A percentile compares a stretch with the other conserved stretches of the same genome.
phyloP scores from a whole-genome alignment of 805 yeast genomes.

The Saccharomycopsis sp. region DNA sequence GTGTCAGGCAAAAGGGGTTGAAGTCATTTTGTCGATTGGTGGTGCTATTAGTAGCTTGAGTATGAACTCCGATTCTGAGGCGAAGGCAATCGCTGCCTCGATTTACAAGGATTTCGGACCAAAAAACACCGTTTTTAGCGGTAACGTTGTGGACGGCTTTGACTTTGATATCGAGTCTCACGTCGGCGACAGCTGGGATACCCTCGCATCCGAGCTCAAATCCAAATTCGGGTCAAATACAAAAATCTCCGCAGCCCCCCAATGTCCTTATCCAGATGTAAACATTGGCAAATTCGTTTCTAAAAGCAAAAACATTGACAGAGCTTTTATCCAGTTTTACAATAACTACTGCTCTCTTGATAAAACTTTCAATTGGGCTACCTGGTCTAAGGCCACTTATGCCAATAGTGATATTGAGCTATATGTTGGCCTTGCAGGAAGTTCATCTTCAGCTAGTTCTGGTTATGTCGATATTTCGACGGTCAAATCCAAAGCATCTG shows the following conservation, averaged over 20 bases:
- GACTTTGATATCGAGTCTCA: slow-evolving; percentile 83
- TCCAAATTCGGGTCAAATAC: slow-evolving; percentile 37
- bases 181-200: slow-evolving; percentile 54
- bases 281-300: slow-evolving; percentile 42
- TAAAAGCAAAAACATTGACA: slow-evolving; percentile 59
- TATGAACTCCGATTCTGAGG: slow-evolving; percentile 41
- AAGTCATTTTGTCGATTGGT: slow-evolving; percentile 64
- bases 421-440: slow-evolving; percentile 43
- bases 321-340: slow-evolving; percentile 82
- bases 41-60: slow-evolving; percentile 26
- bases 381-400: slow-evolving; percentile 69
- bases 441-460: slow-evolving; percentile 33
- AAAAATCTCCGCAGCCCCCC: slow-evolving; percentile 87
- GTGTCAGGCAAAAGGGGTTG: slow-evolving; percentile 74
- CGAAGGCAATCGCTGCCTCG: slow-evolving; percentile 49
- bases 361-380: slow-evolving; percentile 54
- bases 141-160: slow-evolving; percentile 77
- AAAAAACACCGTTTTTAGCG: slow-evolving; percentile 36
- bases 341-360: slow-evolving; percentile 66
- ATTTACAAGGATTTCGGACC: slow-evolving; percentile 57
- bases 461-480: slow-evolving; percentile 41
- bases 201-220: slow-evolving; percentile 40
- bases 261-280: slow-evolving; percentile 83
- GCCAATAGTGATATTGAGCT: slow-evolving; percentile 66
- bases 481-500: slow-evolving; percentile 24